These are phyloP conservation scores for Fusarium pseudograminearum DNA, from an alignment of 2,329 filamentous ascomycete species.

Conservation along the genomic window DNA sequence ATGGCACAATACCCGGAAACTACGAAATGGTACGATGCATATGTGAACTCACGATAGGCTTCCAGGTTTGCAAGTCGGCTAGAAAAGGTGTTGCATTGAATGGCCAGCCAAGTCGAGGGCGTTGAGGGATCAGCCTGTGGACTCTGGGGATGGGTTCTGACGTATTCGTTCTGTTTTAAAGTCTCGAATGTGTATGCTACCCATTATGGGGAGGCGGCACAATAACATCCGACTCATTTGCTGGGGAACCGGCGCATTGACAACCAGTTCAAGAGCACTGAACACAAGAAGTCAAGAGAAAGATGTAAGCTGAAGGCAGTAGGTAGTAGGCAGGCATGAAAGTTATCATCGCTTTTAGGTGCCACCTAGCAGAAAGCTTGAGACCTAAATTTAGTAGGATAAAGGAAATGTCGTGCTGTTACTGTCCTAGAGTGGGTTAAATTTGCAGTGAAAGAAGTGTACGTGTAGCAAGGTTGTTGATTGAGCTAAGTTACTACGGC, in stretches of 20 bases:
- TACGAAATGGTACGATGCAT: rapidly evolving
- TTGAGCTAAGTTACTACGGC: too few species aligned
- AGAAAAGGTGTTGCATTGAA: background rate
- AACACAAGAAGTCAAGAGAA: background rate
- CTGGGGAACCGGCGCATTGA: too few species aligned
- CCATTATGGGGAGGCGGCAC: too few species aligned
- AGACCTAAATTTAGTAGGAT: too few species aligned
- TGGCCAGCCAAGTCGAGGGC: background rate
- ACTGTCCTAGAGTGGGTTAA: too few species aligned
- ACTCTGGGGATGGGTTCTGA: background rate
- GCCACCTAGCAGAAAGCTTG: too few species aligned
- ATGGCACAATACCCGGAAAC: background rate
- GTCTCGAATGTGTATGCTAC: background rate
- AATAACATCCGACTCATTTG: too few species aligned
- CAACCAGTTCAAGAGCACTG: too few species aligned
- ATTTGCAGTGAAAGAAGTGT: too few species aligned
- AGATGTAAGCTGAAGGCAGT: background rate
- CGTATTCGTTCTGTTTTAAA: background rate
- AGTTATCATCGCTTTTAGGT: rapidly evolving
- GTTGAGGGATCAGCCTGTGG: background rate
- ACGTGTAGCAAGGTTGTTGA: too few species aligned
- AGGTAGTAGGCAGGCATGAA: too few species aligned
- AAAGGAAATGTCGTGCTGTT: too few species aligned
- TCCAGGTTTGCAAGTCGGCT: background rate
- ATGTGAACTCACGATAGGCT: background rate